Evolutionary conservation across 176 grass and related monocot species (phyloP).

Genomic region (Hordeum vulgare): DNA sequence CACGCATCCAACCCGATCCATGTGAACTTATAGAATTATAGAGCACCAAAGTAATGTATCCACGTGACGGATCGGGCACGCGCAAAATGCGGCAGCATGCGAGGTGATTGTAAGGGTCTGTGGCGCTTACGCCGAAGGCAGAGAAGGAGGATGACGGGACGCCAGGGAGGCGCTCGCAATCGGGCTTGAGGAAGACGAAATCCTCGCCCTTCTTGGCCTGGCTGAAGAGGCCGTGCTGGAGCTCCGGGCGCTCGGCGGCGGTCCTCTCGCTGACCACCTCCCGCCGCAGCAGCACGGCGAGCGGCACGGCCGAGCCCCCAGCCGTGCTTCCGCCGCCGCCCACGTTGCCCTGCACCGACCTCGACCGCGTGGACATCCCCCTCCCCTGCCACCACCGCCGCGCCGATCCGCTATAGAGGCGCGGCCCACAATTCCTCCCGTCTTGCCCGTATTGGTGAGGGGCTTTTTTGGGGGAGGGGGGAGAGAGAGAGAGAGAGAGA

Average conservation of each 20-base stretch:
- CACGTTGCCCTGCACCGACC: constrained; percentile 17
- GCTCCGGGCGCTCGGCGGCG: constrained; percentile 29
- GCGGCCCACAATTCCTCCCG: neutral
- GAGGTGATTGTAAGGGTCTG: neutral
- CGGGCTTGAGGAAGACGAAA: constrained; percentile 69
- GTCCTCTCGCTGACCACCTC: constrained; percentile 42
- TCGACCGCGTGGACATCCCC: constrained; percentile 40
- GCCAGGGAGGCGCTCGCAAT: constrained; percentile 59
- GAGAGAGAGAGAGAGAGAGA: neutral
- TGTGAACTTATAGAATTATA: neutral
- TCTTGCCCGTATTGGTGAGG: constrained; percentile 3
- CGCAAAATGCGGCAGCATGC: neutral
- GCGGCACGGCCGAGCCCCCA: constrained; percentile 28
- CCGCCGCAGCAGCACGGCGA: constrained; percentile 48
- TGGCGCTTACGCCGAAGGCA: constrained; percentile 44
- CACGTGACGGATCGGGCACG: constrained; percentile 18
- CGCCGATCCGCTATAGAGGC: constrained; percentile 5
- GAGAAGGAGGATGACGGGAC: constrained; percentile 54
- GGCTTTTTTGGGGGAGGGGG: constrained; percentile 1
- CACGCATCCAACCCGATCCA: constrained; percentile 23
- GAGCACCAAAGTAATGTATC: neutral
- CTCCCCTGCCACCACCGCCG: neutral
- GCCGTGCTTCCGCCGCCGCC: neutral
- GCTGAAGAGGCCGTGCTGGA: constrained; percentile 34
- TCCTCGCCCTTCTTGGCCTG: constrained; percentile 97